Percentiles rank a stretch among this genome's conserved stretches.
Conservation (phyloP, 805 yeast species). For the Saccharomycopsis synnaedendra region DNA sequence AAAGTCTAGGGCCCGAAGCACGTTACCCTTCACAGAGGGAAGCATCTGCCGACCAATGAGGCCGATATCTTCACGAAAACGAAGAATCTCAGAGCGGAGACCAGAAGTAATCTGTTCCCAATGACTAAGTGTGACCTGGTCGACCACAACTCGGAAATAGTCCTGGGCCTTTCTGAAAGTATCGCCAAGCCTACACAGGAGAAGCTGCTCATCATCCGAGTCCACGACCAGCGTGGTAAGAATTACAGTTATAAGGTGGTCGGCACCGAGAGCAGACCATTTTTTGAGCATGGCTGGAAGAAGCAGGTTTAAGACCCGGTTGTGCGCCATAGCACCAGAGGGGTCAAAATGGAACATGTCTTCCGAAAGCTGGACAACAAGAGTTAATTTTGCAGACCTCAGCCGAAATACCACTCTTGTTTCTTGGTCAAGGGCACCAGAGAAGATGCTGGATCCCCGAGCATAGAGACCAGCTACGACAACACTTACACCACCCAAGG, state of each 20-base stretch:
- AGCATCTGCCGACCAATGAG: conserved; percentile 42
- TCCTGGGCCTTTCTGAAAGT: conserved; percentile 57
- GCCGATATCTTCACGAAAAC: conserved; percentile 61
- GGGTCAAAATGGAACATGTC: conserved; percentile 99
- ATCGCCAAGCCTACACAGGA: conserved; percentile 40
- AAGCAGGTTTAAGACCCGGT: conserved; percentile 82
- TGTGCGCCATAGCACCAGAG: conserved; percentile 88
- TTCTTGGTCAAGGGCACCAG: conserved; percentile 60
- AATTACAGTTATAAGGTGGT: conserved; percentile 84
- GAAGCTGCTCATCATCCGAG: conserved; percentile 23
- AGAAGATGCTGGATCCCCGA: conserved; percentile 56
- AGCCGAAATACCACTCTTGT: conserved; percentile 84
- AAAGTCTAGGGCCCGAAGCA: conserved; percentile 77
- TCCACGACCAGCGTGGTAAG: conserved; percentile 73
- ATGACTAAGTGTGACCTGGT: conserved; percentile 76
- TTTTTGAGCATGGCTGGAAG: conserved; percentile 80
- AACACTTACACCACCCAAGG: conserved; percentile 52
- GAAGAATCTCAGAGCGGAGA: conserved; percentile 72
- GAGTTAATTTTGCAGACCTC: conserved; percentile 76
- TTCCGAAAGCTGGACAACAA: conserved; percentile 77
- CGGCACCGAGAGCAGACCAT: conserved; percentile 82
- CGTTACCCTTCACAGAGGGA: conserved; percentile 83
- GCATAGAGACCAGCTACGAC: conserved; percentile 49
- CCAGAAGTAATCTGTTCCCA: conserved; percentile 93
- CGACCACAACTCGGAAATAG: conserved; percentile 88